Base-by-base conservation (phyloP, 148 eudicot species). In the Rhododendron mucronatum region DNA sequence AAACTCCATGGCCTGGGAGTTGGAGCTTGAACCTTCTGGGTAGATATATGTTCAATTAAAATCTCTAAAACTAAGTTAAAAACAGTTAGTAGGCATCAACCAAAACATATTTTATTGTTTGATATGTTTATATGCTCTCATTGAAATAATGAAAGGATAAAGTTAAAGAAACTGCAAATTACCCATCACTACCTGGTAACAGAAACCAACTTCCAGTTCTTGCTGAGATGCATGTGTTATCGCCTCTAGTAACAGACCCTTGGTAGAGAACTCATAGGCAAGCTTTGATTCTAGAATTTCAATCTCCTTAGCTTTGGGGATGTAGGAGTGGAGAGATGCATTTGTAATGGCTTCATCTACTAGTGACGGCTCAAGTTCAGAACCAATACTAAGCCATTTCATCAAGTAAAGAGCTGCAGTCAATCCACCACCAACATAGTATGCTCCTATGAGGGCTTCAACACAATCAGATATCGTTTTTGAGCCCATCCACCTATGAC, bases 381-480 rank as follows among this genome's bases (percentile, higher is more conserved):
- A 91, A 76, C 93, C 92, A 81, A 97, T 81, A 35, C 99, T 95
- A 16, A 97, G 91, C 99, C 99, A 97, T 85, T 91, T 95, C 98
- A 97, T 95, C 80, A 91, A 83, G 48, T 94, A 92, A 75, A 94
- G 86, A 77, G 99, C 93, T 82, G 96, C 99, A 83, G 73, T 61
- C 85, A 97, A 90, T 41, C 99, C 99, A 87, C 99, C 99, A 45
- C 88, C 99, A 50, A 95, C 96, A 86, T 92, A 95, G 90, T 93
- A 95, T 26, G 98, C 99, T 78, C 99, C 99, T 85, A 97, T 92
- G 57, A 97, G 94, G 39, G 98, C 99, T 89, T 97, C 99, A 84
- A 94, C 98, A 85, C 99, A 95, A 84, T 97, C 99, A 48, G 99
- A 90, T 80, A 97, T 88, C 39, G 91, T 91, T 89, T 97, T 97